These are phyloP conservation scores for Aspergillus puulaauensis DNA, from an alignment of 2,329 filamentous ascomycete species.

Conservation along the genomic window DNA sequence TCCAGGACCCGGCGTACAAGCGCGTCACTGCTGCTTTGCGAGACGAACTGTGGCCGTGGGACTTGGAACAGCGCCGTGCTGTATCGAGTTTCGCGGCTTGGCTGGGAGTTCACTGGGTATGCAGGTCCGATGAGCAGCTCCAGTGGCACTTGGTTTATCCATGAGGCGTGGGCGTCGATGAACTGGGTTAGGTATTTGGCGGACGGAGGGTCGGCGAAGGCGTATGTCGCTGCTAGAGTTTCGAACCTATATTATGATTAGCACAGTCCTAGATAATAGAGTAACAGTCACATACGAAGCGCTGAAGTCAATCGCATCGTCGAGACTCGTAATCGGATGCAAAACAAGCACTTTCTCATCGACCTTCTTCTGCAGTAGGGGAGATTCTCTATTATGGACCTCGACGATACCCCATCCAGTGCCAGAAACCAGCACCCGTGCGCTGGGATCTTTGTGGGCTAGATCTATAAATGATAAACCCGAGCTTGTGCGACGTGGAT, in stretches of 20 bases:
- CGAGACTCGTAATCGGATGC: constrained; percentile 51
- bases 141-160: constrained; percentile 58
- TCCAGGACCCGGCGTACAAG: constrained; percentile 16
- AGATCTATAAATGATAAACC: constrained; percentile 19
- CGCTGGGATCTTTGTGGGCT: constrained; percentile 27
- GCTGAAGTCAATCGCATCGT: constrained; percentile 54
- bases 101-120: constrained; percentile 33
- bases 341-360: constrained; percentile 46
- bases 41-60: constrained; percentile 45
- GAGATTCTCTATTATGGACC: constrained; percentile 27
- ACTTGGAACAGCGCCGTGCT: constrained; percentile 45
- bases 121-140: constrained; percentile 47
- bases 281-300: constrained; percentile 26
- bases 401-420: constrained; percentile 30
- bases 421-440: constrained; percentile 27
- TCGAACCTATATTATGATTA: constrained; percentile 16
- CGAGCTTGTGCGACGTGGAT: constrained; percentile 15
- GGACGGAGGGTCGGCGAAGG: constrained; percentile 51
- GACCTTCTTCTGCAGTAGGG: constrained; percentile 41
- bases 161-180: constrained; percentile 50
- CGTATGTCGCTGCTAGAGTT: constrained; percentile 50
- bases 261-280: too few species aligned
- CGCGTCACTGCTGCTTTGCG: constrained; percentile 16
- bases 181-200: constrained; percentile 63
- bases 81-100: constrained; percentile 44